Conservation (phyloP, 176 grass and related monocot species). For the Oryza australiensis region DNA sequence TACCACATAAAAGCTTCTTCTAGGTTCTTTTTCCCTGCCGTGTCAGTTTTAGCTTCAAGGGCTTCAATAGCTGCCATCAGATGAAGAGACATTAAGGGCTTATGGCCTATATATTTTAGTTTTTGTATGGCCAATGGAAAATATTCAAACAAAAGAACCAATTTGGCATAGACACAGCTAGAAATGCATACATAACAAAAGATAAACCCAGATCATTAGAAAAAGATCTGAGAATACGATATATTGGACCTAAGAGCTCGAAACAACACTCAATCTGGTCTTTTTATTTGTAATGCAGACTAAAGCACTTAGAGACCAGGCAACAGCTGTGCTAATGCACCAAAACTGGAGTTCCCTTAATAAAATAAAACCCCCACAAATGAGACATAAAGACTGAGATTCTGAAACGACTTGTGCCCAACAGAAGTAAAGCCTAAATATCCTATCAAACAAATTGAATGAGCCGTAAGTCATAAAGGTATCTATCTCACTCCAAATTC, state of each 20-base stretch:
- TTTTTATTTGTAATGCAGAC: not conserved
- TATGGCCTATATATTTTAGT: not conserved
- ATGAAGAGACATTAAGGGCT: slow-evolving; percentile 29
- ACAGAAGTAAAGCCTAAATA: not conserved
- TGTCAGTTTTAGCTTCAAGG: slow-evolving; percentile 53
- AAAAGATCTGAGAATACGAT: not conserved
- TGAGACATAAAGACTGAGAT: not conserved
- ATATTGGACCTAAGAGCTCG: not conserved
- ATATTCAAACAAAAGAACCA: not conserved
- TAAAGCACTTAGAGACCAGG: not conserved
- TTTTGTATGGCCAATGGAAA: not conserved
- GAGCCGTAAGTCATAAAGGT: not conserved
- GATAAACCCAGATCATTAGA: not conserved
- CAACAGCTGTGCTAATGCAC: not conserved
- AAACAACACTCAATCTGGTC: not conserved
- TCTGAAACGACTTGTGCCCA: not conserved
- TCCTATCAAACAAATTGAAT: not conserved
- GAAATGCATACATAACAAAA: not conserved
- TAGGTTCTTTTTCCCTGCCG: slow-evolving; percentile 40
- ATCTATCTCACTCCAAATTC: not conserved
- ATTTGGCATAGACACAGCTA: not conserved
- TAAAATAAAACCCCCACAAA: not conserved
- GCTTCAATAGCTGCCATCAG: slow-evolving; percentile 50
- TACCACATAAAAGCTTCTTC: slow-evolving; percentile 79
- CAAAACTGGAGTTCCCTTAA: not conserved